Percentiles rank a stretch among this genome's conserved stretches.
These are phyloP conservation scores for Ceratocystis ficicola DNA, from an alignment of 2,329 filamentous ascomycete genomes.

Conservation along the genomic window DNA sequence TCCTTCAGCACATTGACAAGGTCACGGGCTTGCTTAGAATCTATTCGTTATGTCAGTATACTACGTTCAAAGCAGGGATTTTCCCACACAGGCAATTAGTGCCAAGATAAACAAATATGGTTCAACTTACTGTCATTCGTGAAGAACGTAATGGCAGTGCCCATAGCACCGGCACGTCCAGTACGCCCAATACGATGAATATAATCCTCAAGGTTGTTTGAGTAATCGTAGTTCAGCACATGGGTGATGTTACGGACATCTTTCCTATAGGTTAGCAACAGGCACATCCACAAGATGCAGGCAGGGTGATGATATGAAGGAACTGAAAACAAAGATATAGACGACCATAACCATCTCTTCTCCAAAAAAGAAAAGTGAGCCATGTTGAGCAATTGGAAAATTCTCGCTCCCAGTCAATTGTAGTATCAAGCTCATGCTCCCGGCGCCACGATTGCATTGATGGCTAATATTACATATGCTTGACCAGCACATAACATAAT, in stretches of 20 bases:
- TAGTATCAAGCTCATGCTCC: slow-evolving; percentile 13
- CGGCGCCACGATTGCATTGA: slow-evolving; percentile 17
- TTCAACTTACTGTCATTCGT: slow-evolving; percentile 91
- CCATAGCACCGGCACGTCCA: slow-evolving; percentile 83
- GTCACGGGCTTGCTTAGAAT: slow-evolving; percentile 92
- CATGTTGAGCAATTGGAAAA: neutral
- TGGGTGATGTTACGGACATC: slow-evolving; percentile 99
- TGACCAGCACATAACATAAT: neutral
- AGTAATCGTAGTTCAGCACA: slow-evolving; percentile 99
- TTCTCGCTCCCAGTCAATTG: neutral
- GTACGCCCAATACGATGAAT: slow-evolving; percentile 96
- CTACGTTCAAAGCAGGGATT: neutral
- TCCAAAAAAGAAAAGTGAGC: neutral
- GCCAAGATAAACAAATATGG: neutral
- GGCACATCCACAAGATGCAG: slow-evolving; percentile 47
- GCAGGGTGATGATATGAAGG: slow-evolving; percentile 43
- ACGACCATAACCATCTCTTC: slow-evolving; percentile 8
- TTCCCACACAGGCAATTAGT: neutral
- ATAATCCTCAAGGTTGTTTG: slow-evolving; percentile 98
- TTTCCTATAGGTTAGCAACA: slow-evolving; percentile 41
- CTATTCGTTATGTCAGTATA: slow-evolving; percentile 37
- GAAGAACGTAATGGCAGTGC: slow-evolving; percentile 96
- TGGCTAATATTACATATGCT: slow-evolving; percentile 1
- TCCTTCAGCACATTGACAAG: slow-evolving; percentile 84
- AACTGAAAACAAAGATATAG: slow-evolving; percentile 39